These are phyloP conservation scores for Petasospora rhodanensis DNA, from an alignment of 1,139 yeast species.

Conservation along the genomic window DNA sequence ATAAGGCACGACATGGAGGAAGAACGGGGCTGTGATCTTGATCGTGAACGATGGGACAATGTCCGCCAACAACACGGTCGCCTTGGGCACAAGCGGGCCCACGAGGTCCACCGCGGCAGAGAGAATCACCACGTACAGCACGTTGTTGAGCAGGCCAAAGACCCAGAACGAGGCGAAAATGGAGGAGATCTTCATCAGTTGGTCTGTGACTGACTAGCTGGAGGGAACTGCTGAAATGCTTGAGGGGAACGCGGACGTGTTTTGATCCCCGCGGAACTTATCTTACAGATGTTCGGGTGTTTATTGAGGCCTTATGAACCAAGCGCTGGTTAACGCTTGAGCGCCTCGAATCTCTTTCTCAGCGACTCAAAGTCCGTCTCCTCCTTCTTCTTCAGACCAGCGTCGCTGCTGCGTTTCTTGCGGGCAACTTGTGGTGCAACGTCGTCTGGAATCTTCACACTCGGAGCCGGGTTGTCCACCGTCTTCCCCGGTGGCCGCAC, in stretches of 20 bases:
- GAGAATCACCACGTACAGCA: conserved; percentile 83
- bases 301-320: no score
- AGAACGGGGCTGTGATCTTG: conserved; percentile 75
- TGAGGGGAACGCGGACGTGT: no score
- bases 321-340: conserved; percentile 27
- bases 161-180: conserved; percentile 61
- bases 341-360: conserved; percentile 51
- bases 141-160: conserved; percentile 84
- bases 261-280: no score
- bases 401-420: conserved; percentile 23
- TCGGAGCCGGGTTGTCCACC: conserved; percentile 40
- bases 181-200: neutral
- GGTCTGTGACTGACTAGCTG: no score
- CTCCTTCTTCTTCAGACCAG: conserved; percentile 22
- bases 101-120: conserved; percentile 92
- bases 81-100: conserved; percentile 79
- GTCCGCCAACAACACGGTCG: conserved; percentile 80
- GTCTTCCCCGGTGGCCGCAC: conserved; percentile 43
- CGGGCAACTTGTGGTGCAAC: conserved; percentile 27
- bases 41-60: conserved; percentile 75
- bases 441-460: conserved; percentile 39
- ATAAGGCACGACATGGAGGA: conserved; percentile 64
- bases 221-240: no score
- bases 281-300: conserved; percentile 1
- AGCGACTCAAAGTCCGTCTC: conserved; percentile 42